Conservation (phyloP, 2,329 filamentous ascomycete species). For the Calonectria pseudoreteaudii region DNA sequence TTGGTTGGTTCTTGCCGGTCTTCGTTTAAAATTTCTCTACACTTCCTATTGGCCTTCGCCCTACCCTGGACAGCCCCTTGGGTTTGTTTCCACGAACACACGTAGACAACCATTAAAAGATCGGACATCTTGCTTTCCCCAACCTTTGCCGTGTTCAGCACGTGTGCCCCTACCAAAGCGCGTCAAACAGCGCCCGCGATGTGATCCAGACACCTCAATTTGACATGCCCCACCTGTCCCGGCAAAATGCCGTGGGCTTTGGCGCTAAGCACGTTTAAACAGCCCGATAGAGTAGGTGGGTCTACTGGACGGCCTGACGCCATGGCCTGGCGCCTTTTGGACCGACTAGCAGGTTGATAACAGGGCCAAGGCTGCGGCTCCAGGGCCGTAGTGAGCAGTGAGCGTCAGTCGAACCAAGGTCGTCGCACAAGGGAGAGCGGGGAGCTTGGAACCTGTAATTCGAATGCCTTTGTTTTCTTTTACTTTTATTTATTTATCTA, state of each 20-base stretch:
- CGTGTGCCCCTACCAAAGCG: slow-evolving; percentile 7
- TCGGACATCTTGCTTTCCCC: background rate
- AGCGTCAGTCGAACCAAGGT: background rate
- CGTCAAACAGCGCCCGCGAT: slow-evolving; percentile 8
- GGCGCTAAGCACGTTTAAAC: slow-evolving; percentile 18
- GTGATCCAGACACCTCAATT: slow-evolving; percentile 10
- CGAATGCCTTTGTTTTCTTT: background rate
- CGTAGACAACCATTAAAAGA: background rate
- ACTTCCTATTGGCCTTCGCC: background rate
- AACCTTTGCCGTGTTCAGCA: background rate
- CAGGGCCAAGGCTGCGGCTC: slow-evolving; percentile 1
- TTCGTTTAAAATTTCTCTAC: background rate
- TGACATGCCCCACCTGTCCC: slow-evolving; percentile 14
- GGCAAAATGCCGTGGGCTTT: slow-evolving; percentile 12
- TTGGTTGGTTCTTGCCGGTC: background rate
- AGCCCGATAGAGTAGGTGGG: slow-evolving; percentile 2
- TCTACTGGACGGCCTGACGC: slow-evolving; percentile 14
- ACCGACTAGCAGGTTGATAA: background rate
- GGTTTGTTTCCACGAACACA: background rate
- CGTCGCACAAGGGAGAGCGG: background rate
- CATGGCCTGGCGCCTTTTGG: slow-evolving; percentile 5
- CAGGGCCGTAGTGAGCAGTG: background rate
- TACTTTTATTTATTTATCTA: background rate
- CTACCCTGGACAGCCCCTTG: background rate
- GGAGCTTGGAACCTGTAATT: background rate